Conservation (phyloP, 352 stramenopile genomes). For the Globisporangium paddicum region DNA sequence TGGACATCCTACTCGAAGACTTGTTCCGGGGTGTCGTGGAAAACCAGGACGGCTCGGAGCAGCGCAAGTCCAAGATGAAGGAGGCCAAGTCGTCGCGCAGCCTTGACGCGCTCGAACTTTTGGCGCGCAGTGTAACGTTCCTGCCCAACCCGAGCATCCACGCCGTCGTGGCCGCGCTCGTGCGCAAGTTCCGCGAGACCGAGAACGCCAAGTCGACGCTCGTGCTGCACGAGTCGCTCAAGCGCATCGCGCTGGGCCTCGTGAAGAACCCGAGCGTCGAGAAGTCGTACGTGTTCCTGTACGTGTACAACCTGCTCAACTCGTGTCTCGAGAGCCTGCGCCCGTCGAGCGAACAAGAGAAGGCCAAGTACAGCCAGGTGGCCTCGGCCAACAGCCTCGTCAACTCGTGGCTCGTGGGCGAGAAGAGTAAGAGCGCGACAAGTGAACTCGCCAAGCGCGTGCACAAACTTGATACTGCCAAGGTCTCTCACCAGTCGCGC, state of each 20-base stretch:
- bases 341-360: slow-evolving; percentile 60
- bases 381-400: slow-evolving; percentile 26
- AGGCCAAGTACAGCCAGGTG: slow-evolving; percentile 40
- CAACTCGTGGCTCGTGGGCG: slow-evolving; percentile 73
- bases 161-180: slow-evolving; percentile 58
- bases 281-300: slow-evolving; percentile 81
- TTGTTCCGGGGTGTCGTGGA: slow-evolving; percentile 71
- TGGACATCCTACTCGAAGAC: slow-evolving; percentile 78
- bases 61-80: slow-evolving; percentile 86
- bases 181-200: slow-evolving; percentile 68
- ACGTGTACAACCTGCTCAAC: slow-evolving; percentile 80
- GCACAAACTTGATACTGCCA: slow-evolving; percentile 38
- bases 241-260: slow-evolving; percentile 71
- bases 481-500: slow-evolving; percentile 58
- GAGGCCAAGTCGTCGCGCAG: slow-evolving; percentile 73
- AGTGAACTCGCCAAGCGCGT: slow-evolving; percentile 60
- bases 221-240: slow-evolving; percentile 73
- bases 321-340: slow-evolving; percentile 70
- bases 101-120: slow-evolving; percentile 74
- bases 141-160: slow-evolving; percentile 83
- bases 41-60: slow-evolving; percentile 45
- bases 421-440: slow-evolving; percentile 66
- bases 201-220: slow-evolving; percentile 50
- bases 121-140: slow-evolving; percentile 80
- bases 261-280: slow-evolving; percentile 83